These are phyloP conservation scores for Collybiopsis confluens DNA, from an alignment of 768 basidiomycete genomes.

Conservation along the genomic window DNA sequence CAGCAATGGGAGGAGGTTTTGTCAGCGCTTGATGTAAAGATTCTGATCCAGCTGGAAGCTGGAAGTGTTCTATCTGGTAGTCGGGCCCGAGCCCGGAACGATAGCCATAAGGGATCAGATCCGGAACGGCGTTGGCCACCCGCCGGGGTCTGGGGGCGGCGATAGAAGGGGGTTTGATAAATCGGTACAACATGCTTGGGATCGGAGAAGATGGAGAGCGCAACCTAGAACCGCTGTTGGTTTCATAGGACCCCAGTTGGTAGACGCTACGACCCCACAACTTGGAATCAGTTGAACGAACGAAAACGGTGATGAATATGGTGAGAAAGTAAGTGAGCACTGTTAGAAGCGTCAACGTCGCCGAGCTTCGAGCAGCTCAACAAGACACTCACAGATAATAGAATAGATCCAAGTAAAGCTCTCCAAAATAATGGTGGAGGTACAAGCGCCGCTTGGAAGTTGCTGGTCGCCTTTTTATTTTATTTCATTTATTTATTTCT, in stretches of 20 bases:
- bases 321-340: slow-evolving; percentile 57
- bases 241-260: slow-evolving; percentile 32
- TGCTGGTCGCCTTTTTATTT: slow-evolving; percentile 4
- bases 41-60: slow-evolving; percentile 21
- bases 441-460: slow-evolving; percentile 30
- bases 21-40: background rate
- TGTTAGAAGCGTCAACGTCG: slow-evolving; percentile 20
- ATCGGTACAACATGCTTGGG: slow-evolving; percentile 26
- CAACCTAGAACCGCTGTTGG: slow-evolving; percentile 22
- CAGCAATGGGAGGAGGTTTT: slow-evolving; percentile 7
- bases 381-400: slow-evolving; percentile 30
- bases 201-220: slow-evolving; percentile 24
- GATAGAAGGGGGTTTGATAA: slow-evolving; percentile 34
- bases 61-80: slow-evolving; percentile 47
- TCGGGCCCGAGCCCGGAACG: slow-evolving; percentile 35
- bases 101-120: slow-evolving; percentile 25
- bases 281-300: slow-evolving; percentile 38
- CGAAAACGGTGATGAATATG: slow-evolving; percentile 40
- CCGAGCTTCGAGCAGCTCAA: background rate
- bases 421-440: slow-evolving; percentile 50
- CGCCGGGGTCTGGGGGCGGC: slow-evolving; percentile 41
- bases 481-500: background rate
- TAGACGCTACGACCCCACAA: slow-evolving; percentile 52
- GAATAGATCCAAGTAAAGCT: slow-evolving; percentile 58
- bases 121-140: slow-evolving; percentile 21